Base-by-base conservation (phyloP, 306 rosid genomes). In the Sicyos baderoa region DNA sequence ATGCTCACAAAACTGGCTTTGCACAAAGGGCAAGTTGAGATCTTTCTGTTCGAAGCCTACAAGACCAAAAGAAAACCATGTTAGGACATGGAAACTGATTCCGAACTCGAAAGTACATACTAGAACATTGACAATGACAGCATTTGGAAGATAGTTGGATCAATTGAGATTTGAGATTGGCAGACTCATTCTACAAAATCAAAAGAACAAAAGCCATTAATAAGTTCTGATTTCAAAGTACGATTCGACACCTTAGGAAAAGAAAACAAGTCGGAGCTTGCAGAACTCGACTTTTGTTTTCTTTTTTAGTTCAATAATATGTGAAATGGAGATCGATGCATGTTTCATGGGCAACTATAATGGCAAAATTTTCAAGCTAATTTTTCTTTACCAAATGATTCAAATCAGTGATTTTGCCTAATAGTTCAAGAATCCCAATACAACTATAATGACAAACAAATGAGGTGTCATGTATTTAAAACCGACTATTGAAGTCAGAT, bases 21-120 rank as follows among this genome's bases (percentile, higher is more conserved):
- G 97, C 98, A 93, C 84, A 93, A 76, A 62, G 97, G 98, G 76
- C 97, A 93, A 15, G 85, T 81, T 76, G 91, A 77, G 27, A 37
- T 47, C 77, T 85, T 89, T 72, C 89, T 71, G 78, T 54, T 76
- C 53, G 87, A 75, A 78, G 59, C 81, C 98, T 93, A 55, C 48
- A 80, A 76, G 66, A 79, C 10, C 62, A 76, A 35, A n/a, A n/a
- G n/a, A n/a, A n/a, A 72, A 78, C 54, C 50, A 17, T 44, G 22
- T 84, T 68, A 83, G 79, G 62, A 76, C 22, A 22, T 47, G 47
- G 63, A 71, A 70, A 71, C 65, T 54, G 49, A 78, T 19, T 53
- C 42, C 35, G 45, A 35, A 32, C 51, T 68, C 18, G 16, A 42
- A 44, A 25, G 29, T 3, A 2, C 70, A 44, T 44, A 44, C 1